Conservation (phyloP, 2,329 filamentous ascomycete genomes). For the Claviceps sorghi region DNA sequence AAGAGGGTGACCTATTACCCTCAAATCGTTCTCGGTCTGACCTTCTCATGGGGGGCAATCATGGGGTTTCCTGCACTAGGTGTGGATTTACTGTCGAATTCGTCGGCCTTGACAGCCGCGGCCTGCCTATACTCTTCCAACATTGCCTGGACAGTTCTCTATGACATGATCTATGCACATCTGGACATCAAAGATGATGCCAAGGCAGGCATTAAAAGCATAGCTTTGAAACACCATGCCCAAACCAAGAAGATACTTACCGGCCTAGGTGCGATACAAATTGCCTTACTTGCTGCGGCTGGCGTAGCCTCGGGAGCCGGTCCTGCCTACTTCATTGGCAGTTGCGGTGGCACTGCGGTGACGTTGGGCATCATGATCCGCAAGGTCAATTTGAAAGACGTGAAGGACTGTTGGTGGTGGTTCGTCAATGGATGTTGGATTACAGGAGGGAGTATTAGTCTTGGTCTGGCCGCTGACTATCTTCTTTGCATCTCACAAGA, state of each 20-base stretch:
- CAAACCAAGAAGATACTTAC: conserved; percentile 64
- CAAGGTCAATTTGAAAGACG: conserved; percentile 49
- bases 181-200: conserved; percentile 80
- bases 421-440: conserved; percentile 58
- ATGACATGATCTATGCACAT: conserved; percentile 88
- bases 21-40: conserved; percentile 67
- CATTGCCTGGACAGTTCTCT: conserved; percentile 73
- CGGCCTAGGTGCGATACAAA: conserved; percentile 53
- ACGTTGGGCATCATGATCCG: conserved; percentile 53
- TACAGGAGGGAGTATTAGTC: conserved; percentile 47
- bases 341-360: conserved; percentile 48
- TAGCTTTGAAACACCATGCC: conserved; percentile 63
- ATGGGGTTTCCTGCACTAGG: conserved; percentile 79
- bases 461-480: conserved; percentile 47
- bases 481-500: conserved; percentile 30
- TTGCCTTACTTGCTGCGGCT: conserved; percentile 54
- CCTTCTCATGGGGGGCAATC: conserved; percentile 79
- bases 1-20: conserved; percentile 83
- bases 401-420: conserved; percentile 63
- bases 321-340: conserved; percentile 52
- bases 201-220: conserved; percentile 79
- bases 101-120: conserved; percentile 48
- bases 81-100: conserved; percentile 54
- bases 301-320: conserved; percentile 54
- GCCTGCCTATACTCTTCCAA: conserved; percentile 62